Evolutionary conservation across 768 basidiomycete species (phyloP).

Genomic region (Boletus reticuloceps): DNA sequence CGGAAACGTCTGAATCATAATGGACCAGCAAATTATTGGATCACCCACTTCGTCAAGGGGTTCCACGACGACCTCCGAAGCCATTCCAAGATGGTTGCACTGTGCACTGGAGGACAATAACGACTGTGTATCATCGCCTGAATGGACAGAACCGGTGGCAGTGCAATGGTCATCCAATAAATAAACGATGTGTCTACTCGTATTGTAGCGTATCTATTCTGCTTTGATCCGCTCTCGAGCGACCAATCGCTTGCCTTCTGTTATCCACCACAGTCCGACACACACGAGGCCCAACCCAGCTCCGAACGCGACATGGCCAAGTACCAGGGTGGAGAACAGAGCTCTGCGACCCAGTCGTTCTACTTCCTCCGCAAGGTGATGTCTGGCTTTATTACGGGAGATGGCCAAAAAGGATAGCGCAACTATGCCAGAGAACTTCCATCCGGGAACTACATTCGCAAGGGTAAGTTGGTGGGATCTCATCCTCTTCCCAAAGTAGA

Average conservation of each 20-base stretch:
- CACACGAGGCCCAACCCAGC: conserved; percentile 24
- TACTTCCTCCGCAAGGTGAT: conserved; percentile 13
- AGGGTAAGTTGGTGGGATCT: conserved; percentile 13
- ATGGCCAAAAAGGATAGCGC: conserved; percentile 24
- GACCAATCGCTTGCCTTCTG: conserved; percentile 25
- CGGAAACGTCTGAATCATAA: conserved; percentile 12
- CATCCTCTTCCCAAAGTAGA: conserved; percentile 42
- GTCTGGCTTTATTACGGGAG: conserved; percentile 15
- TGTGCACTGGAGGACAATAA: background rate
- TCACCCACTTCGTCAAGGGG: conserved; percentile 32
- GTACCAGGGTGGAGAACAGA: conserved; percentile 18
- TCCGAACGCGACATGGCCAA: conserved; percentile 28
- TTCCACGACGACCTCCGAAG: conserved; percentile 24
- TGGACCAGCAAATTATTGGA: background rate
- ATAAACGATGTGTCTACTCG: background rate
- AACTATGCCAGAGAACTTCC: conserved; percentile 26
- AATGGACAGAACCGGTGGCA: conserved; percentile 8
- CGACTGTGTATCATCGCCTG: too few relatives aligned
- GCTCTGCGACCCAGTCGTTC: conserved; percentile 14
- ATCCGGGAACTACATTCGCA: conserved; percentile 19
- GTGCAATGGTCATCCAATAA: conserved; percentile 4
- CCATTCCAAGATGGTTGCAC: conserved; percentile 20
- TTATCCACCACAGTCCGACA: conserved; percentile 30
- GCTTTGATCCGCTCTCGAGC: conserved; percentile 17
- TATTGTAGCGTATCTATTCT: conserved; percentile 10